A percentile compares a stretch with the other conserved stretches of the same genome.
phyloP scores from a whole-genome alignment of 1,284 basidiomycete genomes.

The Leccinum pachyderme region DNA sequence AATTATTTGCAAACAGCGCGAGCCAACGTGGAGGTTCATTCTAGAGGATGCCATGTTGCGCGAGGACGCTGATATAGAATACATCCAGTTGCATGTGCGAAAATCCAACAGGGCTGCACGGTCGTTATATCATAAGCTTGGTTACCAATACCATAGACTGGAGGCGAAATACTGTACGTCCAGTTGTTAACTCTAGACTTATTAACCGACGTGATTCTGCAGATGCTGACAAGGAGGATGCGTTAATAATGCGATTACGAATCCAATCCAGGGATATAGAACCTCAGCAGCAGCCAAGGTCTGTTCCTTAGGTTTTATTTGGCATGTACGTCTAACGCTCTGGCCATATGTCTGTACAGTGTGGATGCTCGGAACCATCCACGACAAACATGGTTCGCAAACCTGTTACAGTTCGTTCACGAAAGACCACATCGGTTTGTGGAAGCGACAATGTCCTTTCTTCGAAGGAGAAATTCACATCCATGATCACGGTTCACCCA shows the following conservation, averaged over 20 bases:
- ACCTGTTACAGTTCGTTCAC: constrained; percentile 15
- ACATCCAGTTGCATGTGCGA: constrained; percentile 83
- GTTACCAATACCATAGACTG: constrained; percentile 73
- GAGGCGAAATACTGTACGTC: constrained; percentile 84
- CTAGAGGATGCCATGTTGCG: constrained; percentile 86
- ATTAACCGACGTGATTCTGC: constrained; percentile 1
- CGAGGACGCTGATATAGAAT: constrained; percentile 66
- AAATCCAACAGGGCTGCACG: constrained; percentile 86
- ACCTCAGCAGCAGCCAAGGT: constrained; percentile 12
- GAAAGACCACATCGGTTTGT: constrained; percentile 12
- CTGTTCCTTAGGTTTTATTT: not conserved
- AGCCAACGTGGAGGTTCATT: constrained; percentile 8
- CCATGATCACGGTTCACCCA: constrained; percentile 9
- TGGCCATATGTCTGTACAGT: not conserved
- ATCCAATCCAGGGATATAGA: constrained; percentile 35
- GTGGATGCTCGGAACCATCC: not conserved
- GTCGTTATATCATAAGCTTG: constrained; percentile 81
- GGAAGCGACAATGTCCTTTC: constrained; percentile 11
- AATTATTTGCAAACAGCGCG: constrained; percentile 1
- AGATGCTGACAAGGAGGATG: constrained; percentile 86
- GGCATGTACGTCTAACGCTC: not conserved
- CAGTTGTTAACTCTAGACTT: not conserved
- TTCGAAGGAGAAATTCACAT: constrained; percentile 12
- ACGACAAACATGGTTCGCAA: constrained; percentile 16
- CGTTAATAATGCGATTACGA: constrained; percentile 73